Evolutionary conservation across 208 protist species (phyloP).

Genomic region (Crithidia brevicula): DNA sequence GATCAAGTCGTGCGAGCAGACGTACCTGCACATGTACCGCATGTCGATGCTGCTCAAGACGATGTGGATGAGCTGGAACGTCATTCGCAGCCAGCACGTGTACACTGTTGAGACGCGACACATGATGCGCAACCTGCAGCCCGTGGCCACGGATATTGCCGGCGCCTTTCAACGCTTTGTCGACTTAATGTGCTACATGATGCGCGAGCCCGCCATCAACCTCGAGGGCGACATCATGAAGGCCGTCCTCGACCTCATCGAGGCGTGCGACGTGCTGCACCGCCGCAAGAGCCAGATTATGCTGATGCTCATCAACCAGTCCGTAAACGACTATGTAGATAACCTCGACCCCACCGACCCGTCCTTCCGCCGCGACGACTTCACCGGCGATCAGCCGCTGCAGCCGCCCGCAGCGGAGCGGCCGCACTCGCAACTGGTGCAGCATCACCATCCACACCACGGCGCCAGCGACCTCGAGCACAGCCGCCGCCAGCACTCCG

Average conservation of each 20-base stretch:
- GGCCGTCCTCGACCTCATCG: conserved; percentile 70
- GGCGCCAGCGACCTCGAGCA: conserved; percentile 7
- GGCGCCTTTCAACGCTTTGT: conserved; percentile 69
- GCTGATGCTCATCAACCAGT: conserved; percentile 70
- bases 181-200: conserved; percentile 68
- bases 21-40: conserved; percentile 73
- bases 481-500: conserved; percentile 10
- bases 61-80: conserved; percentile 86
- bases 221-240: conserved; percentile 80
- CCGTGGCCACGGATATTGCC: conserved; percentile 63
- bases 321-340: conserved; percentile 42
- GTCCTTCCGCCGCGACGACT: not conserved
- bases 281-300: conserved; percentile 85
- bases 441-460: conserved; percentile 2
- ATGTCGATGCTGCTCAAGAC: conserved; percentile 81
- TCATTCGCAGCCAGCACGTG: conserved; percentile 68
- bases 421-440: not conserved
- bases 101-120: conserved; percentile 55
- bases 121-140: conserved; percentile 68
- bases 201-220: conserved; percentile 62
- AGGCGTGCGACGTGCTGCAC: conserved; percentile 61
- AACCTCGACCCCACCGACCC: conserved; percentile 7
- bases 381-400: conserved; percentile 5
- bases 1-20: conserved; percentile 64
- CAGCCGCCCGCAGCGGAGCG: not conserved